Evolutionary conservation across 1,139 yeast genomes (phyloP), one percentile per base, ranked within the genome.

Genomic region (Casaregolazyma lundiana): DNA sequence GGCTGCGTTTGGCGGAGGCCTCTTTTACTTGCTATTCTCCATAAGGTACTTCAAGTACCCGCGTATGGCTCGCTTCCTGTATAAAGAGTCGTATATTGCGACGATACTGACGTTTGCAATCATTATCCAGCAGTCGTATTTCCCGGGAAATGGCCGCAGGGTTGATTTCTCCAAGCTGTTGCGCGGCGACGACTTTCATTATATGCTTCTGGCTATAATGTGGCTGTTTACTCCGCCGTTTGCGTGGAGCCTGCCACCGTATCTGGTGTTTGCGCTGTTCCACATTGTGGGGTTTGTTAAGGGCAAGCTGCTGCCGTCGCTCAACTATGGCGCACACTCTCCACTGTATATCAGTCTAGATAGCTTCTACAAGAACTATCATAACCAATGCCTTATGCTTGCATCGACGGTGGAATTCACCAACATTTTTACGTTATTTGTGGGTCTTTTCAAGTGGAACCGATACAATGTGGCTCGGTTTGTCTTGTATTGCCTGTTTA

Each of bases 101-200:
- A 81, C 85, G 5, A 63, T 86, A 43, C 77, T 75, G 55, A 81
- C 95, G 34, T 89, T 87, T 65, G 89, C 88, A 19, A 78, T 90
- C 53, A 84, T 88, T 50, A 67, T 85, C 24, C 81, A 72, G 66
- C 92, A 88, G 58, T 64, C 70, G 48, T 67, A 57, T 59, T 61
- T 57, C 26, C 64, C 72, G 42, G 54, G 49, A n/a, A 41, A 44
- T n/a, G 16, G 41, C 8, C 11, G 17, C 21, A 32, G 11, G 15
- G 24, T 39, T 2, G 43, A 41, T 16, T 13, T 38, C 8, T n/a
- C 34, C 29, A 20, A 17, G 19, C 38, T 45, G 36, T 62, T 72
- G 49, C 69, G 66, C 24, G 88, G 84, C 60, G 92, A 83, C 61
- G 84, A 84, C 62, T 72, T 79, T 47, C 86, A 81, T 57, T 84